Conservation (phyloP, 169 alveolate species). For the Plasmodium cynomolgi region DNA sequence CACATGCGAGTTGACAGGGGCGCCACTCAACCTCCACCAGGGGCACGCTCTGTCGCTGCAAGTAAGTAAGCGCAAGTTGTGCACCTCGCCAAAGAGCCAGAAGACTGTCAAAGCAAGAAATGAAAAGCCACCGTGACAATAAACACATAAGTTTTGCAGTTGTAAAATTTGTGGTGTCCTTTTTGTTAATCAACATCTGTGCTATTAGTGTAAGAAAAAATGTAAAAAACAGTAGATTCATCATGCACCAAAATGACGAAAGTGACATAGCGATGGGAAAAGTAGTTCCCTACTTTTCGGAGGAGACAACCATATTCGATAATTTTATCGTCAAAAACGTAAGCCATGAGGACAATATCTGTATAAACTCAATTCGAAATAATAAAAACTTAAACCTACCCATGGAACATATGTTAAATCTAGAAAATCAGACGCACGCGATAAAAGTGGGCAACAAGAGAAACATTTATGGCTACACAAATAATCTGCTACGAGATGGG, state of each 20-base stretch:
- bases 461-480: conserved; percentile 19
- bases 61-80: background rate
- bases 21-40: background rate
- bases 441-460: background rate
- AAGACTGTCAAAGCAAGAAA: conserved; percentile 11
- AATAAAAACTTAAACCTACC: conserved; percentile 7
- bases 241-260: background rate
- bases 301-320: conserved; percentile 20
- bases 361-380: conserved; percentile 13
- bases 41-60: background rate
- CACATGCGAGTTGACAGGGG: background rate
- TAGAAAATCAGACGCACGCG: background rate
- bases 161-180: background rate
- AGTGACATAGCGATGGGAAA: background rate
- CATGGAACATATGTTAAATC: background rate
- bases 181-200: conserved; percentile 10
- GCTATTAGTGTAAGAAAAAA: background rate
- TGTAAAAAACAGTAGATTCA: background rate
- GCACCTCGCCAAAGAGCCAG: background rate
- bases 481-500: background rate
- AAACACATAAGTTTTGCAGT: background rate
- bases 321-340: conserved; percentile 16
- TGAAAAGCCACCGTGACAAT: background rate
- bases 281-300: conserved; percentile 28
- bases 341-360: conserved; percentile 13